Evolutionary conservation across 176 grass and related monocot genomes (phyloP), one percentile per base, ranked within the genome.

Genomic region (Carex cristatella): DNA sequence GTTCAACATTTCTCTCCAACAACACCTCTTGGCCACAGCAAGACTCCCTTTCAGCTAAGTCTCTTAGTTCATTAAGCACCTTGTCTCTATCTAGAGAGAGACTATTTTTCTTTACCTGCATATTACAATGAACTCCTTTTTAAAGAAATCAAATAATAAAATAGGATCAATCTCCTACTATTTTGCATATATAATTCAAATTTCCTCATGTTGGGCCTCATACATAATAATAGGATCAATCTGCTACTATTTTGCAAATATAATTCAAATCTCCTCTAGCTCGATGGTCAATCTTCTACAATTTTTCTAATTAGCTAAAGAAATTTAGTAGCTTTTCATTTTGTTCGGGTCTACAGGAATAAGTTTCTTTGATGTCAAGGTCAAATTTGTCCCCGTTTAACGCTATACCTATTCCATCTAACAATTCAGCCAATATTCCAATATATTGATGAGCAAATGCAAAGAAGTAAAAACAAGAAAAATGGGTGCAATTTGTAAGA

Each of bases 71-170:
- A 44, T 35, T 69, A 46, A 98, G 42, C n/a, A 88, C 86, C 19
- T 87, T 79, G 67, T 49, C 88, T 84, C 75, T 94, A 33, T 98
- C 91, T 13, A 49, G 89, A 76, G 85, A 44, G 1, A 94, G 90
- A 40, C 75, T 93, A 28, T 82, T 86, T 27, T 94, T 90, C 67
- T 65, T 92, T 49, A 90, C 90, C 95, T 98, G 92, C 80, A 90
- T 64, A 31, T n/a, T 57, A 88, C 86, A 49, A 78, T 32, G 12
- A 56, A 78, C 27, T 56, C 4, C 8, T 81, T 18, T 33, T 80
- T 77, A 76, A 56, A 14, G 0, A 78, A 23, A 0, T 74, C 46
- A 19, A 58, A 63, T 6, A 18, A 67, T 16, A 40, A 62, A 19
- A 76, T 37, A 67, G 46, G 72, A 83, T 86, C 15, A 86, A 67